phyloP scores from a whole-genome alignment of 2,329 filamentous ascomycete genomes.

The Stachybotrys chlorohalonatus region DNA sequence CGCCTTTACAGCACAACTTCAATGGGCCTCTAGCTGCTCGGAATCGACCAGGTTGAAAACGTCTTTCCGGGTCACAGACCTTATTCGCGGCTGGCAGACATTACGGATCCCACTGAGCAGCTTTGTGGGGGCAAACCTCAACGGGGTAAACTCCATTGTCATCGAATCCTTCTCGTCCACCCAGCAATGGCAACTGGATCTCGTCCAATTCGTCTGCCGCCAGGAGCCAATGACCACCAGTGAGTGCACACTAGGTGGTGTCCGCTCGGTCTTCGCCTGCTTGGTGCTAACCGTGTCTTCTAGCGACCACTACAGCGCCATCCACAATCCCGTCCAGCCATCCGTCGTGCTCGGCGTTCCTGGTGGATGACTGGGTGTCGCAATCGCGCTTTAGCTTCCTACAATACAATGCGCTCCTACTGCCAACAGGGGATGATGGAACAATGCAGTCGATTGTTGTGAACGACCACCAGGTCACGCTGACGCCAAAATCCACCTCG shows the following conservation, averaged over 20 bases:
- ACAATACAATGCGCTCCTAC: slow-evolving; percentile 48
- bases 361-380: slow-evolving; percentile 53
- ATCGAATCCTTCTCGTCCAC: slow-evolving; percentile 25
- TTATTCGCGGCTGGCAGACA: slow-evolving; percentile 40
- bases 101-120: slow-evolving; percentile 39
- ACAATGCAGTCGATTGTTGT: slow-evolving; percentile 47
- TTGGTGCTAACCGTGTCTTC: slow-evolving; percentile 3
- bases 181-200: slow-evolving; percentile 33
- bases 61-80: slow-evolving; percentile 30
- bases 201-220: slow-evolving; percentile 35
- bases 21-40: slow-evolving; percentile 28
- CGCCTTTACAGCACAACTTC: slow-evolving; percentile 26
- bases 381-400: slow-evolving; percentile 54
- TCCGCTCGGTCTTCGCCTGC: neutral
- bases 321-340: slow-evolving; percentile 2
- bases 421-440: slow-evolving; percentile 46
- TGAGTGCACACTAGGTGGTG: slow-evolving; percentile 3
- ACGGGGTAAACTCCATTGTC: slow-evolving; percentile 36
- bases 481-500: slow-evolving; percentile 36
- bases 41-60: slow-evolving; percentile 30
- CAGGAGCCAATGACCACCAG: slow-evolving; percentile 5
- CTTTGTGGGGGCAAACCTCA: slow-evolving; percentile 39
- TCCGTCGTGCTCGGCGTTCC: slow-evolving; percentile 27
- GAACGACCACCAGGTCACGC: slow-evolving; percentile 38
- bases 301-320: slow-evolving; percentile 1